Evolutionary conservation across 2,329 filamentous ascomycete species (phyloP).

Genomic region (Ophidiomyces ophidiicola): DNA sequence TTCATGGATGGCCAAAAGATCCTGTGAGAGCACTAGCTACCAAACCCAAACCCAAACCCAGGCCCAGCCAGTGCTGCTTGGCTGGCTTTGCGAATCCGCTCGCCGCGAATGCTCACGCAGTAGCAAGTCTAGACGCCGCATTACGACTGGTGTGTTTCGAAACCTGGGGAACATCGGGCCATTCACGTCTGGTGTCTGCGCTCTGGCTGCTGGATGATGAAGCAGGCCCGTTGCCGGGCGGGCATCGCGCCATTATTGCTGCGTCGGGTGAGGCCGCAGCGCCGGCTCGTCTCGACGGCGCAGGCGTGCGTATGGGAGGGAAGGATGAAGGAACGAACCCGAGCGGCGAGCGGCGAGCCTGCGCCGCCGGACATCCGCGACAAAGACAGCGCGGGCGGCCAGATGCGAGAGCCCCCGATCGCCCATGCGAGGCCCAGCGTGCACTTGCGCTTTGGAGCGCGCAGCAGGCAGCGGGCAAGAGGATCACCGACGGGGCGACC

Average conservation of each 20-base stretch:
- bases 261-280: no score
- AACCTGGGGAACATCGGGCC: constrained; percentile 2
- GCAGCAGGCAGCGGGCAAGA: background rate
- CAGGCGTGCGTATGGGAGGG: no score
- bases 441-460: background rate
- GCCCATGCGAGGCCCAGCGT: no score
- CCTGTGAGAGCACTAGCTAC: constrained; percentile 3
- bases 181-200: background rate
- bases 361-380: no score
- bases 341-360: no score
- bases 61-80: background rate
- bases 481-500: no score
- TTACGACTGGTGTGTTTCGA: constrained; percentile 12
- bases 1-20: constrained; percentile 5
- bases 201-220: background rate
- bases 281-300: no score
- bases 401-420: no score
- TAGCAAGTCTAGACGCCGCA: constrained; percentile 7
- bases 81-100: constrained; percentile 1
- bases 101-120: background rate
- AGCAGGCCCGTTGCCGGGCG: constrained; percentile 3
- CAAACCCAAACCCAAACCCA: constrained; percentile 3
- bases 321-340: no score
- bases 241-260: no score
- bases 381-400: no score